Base-by-base conservation (phyloP, 345 rosid species). In the Eucalyptus erythrocorys region DNA sequence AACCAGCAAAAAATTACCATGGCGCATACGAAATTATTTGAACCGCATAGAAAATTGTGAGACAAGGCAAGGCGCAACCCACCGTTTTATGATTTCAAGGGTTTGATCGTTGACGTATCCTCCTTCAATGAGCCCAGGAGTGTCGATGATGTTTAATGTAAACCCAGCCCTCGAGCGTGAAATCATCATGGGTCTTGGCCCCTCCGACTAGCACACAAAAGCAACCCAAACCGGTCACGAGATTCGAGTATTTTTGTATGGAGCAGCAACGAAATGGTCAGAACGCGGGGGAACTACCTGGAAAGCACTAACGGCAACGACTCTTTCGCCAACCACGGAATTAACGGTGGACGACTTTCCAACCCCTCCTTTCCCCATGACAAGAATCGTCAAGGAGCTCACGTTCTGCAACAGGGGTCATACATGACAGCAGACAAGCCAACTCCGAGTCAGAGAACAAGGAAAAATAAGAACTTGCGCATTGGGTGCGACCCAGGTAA, bases 81-180 rank as follows among this genome's bases (percentile, higher is more conserved):
- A 96, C 99, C 96, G 92, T 92, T 96, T 96, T 48, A 95, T 96
- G 86, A 94, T 91, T 88, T 96, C 96, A 90, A 96, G 91, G 81
- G 96, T 95, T 89, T 94, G 99, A 90, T 94, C 93, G 92, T 93
- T 96, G 59, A 96, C 97, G 87, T 95, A 96, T 89, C 99, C 99
- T 87, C 97, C 99, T 88, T 96, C 99, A 85, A 96, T 94, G 57
- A 96, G 96, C 48, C 99, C 99, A n/a, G 98, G 99, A 51, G 98
- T 96, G 91, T 96, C 97, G 15, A 96, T 92, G 66, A 96, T 92
- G 91, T 96, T 96, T 87, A 96, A 88, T 17, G 96, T 95, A 92
- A 96, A 96, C 42, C 99, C 99, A 15, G 96, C 93, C 84, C 96
- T 92, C 30, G 93, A 64, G 87, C 98, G 97, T 34, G 99, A 96